phyloP scores from a whole-genome alignment of 2,329 filamentous ascomycete species.

The Elsinoe fawcettii region DNA sequence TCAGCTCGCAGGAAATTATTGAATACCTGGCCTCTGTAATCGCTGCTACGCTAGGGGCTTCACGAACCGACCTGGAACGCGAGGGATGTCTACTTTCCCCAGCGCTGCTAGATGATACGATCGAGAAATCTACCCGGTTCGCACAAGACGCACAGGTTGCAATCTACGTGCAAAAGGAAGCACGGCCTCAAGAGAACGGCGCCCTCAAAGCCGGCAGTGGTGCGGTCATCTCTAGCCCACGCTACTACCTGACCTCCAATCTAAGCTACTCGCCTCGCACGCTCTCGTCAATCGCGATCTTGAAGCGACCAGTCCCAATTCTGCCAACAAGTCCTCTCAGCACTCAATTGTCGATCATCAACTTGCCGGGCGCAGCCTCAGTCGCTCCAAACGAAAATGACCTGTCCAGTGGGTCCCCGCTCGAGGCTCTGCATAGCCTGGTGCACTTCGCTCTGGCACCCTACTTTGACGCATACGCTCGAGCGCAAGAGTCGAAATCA shows the following conservation, averaged over 20 bases:
- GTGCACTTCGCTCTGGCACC: conserved; percentile 87
- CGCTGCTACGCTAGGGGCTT: conserved; percentile 42
- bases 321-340: conserved; percentile 74
- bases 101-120: conserved; percentile 64
- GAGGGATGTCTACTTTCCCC: conserved; percentile 76
- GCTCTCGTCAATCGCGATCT: conserved; percentile 74
- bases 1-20: conserved; percentile 42
- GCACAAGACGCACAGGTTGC: conserved; percentile 79
- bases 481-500: conserved; percentile 61
- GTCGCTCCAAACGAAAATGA: conserved; percentile 51
- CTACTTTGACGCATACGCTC: conserved; percentile 95
- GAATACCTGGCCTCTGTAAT: conserved; percentile 43
- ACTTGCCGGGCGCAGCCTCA: conserved; percentile 57
- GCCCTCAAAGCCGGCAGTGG: conserved; percentile 26
- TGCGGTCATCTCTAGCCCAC: conserved; percentile 43
- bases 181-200: conserved; percentile 46
- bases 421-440: conserved; percentile 85
- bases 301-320: conserved; percentile 84
- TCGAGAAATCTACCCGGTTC: conserved; percentile 82
- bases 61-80: conserved; percentile 69
- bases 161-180: conserved; percentile 84
- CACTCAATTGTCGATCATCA: conserved; percentile 86
- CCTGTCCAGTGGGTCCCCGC: conserved; percentile 68
- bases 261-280: conserved; percentile 74
- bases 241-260: conserved; percentile 74